phyloP scores from a whole-genome alignment of 176 grass and related monocot genomes.

The Avena sativa region DNA sequence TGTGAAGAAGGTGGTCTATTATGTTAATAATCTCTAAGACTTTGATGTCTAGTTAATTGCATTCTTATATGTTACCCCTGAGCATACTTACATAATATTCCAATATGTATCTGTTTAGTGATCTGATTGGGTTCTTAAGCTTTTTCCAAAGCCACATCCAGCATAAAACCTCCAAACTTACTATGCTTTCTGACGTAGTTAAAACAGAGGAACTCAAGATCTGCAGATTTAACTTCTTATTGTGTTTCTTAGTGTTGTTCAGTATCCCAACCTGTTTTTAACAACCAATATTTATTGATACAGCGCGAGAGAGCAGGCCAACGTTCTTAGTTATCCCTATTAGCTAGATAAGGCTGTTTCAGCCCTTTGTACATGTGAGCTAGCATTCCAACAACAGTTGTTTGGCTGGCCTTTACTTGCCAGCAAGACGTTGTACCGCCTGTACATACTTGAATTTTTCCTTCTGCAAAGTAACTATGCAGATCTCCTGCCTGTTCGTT shows the following conservation, averaged over 20 bases:
- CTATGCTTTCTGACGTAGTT: constrained; percentile 1
- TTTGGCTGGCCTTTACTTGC: neutral
- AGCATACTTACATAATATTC: constrained; percentile 20
- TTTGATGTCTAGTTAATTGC: constrained; percentile 12
- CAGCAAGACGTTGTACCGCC: neutral
- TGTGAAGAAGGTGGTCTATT: constrained; percentile 75
- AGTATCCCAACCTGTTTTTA: neutral
- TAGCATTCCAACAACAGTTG: neutral
- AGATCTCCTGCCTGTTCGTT: neutral
- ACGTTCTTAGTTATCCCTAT: neutral
- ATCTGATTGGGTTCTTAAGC: neutral
- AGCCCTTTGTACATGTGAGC: neutral
- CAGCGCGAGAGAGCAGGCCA: neutral
- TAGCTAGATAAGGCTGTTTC: neutral
- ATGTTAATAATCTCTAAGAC: constrained; percentile 39
- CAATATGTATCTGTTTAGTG: constrained; percentile 9
- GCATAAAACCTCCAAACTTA: constrained; percentile 10
- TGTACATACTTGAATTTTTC: neutral
- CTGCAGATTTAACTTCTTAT: neutral
- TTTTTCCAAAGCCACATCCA: constrained; percentile 15
- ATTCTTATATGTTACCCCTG: neutral
- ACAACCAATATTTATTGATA: constrained; percentile 15
- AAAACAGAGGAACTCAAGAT: neutral
- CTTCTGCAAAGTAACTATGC: neutral
- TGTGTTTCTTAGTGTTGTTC: constrained; percentile 5